Evolutionary conservation across 139 green algal species (phyloP).

Genomic region (Coccomyxa sp.): DNA sequence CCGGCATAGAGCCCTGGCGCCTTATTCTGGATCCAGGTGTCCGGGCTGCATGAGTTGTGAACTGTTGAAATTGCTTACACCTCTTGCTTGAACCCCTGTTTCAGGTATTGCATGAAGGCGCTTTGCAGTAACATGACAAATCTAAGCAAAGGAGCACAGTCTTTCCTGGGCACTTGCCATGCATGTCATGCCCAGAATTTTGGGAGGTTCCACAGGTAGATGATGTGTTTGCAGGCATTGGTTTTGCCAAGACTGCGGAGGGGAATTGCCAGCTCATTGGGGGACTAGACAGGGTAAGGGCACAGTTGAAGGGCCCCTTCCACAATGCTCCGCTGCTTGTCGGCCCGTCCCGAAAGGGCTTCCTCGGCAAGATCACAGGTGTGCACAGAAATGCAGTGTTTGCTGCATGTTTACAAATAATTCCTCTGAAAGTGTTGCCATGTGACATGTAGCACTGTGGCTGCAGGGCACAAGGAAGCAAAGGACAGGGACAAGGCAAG

Average conservation of each 20-base stretch:
- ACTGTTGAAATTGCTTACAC: too few species aligned
- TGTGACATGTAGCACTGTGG: background rate
- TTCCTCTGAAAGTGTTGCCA: background rate
- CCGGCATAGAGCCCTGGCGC: constrained; percentile 81
- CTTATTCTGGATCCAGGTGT: constrained; percentile 79
- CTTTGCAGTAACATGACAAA: too few species aligned
- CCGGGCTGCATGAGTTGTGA: too few species aligned
- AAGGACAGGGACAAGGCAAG: constrained; percentile 49
- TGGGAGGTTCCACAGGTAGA: background rate
- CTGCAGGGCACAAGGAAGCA: constrained; percentile 16
- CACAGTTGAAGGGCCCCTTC: constrained; percentile 29
- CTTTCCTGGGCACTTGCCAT: too few species aligned
- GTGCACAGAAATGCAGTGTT: background rate
- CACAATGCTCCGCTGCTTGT: constrained; percentile 62
- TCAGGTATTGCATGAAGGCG: too few species aligned
- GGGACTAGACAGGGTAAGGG: constrained; percentile 42
- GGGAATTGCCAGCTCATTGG: constrained; percentile 67
- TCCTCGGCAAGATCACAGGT: constrained; percentile 66
- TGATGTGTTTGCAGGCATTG: constrained; percentile 58
- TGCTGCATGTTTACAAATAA: background rate
- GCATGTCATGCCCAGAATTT: background rate
- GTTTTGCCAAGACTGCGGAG: constrained; percentile 77
- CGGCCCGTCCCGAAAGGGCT: constrained; percentile 79
- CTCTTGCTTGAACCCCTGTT: too few species aligned
- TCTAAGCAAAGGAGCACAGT: background rate